Evolutionary conservation across 2,329 filamentous ascomycete genomes (phyloP).

Genomic region (Epichloe brachyelytri): DNA sequence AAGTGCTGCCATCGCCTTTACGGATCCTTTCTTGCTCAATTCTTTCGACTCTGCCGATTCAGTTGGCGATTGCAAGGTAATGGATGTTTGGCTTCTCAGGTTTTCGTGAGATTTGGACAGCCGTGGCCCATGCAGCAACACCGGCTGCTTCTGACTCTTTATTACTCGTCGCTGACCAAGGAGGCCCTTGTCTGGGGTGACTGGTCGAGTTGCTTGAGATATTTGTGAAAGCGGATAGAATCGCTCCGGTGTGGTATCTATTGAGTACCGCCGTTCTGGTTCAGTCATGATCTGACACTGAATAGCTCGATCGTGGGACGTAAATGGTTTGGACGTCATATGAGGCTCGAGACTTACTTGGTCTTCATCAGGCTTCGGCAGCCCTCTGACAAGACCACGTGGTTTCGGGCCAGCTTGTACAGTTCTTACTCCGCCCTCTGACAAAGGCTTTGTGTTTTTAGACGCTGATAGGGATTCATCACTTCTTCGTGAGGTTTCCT

Average conservation of each 20-base stretch:
- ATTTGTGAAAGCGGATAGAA: constrained; percentile 11
- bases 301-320: constrained; percentile 1
- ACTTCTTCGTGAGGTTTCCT: not conserved
- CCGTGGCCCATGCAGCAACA: constrained; percentile 6
- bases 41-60: constrained; percentile 10
- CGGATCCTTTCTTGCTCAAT: constrained; percentile 19
- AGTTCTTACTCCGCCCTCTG: constrained; percentile 1
- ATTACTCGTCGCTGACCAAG: not conserved
- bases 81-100: constrained; percentile 2
- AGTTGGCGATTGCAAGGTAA: not conserved
- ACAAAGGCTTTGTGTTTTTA: not conserved
- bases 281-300: constrained; percentile 4
- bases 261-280: constrained; percentile 3
- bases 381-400: not conserved
- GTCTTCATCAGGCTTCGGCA: not conserved
- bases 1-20: constrained; percentile 38
- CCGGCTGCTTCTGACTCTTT: not conserved
- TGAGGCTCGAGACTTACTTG: not conserved
- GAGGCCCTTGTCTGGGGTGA: not conserved
- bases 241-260: constrained; percentile 10
- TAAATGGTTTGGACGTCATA: not conserved
- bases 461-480: not conserved
- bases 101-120: constrained; percentile 8
- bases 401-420: not conserved
- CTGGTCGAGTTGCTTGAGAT: not conserved